Evolutionary conservation across 1,139 yeast genomes (phyloP).

Genomic region (Casaregolazyma lundiana): DNA sequence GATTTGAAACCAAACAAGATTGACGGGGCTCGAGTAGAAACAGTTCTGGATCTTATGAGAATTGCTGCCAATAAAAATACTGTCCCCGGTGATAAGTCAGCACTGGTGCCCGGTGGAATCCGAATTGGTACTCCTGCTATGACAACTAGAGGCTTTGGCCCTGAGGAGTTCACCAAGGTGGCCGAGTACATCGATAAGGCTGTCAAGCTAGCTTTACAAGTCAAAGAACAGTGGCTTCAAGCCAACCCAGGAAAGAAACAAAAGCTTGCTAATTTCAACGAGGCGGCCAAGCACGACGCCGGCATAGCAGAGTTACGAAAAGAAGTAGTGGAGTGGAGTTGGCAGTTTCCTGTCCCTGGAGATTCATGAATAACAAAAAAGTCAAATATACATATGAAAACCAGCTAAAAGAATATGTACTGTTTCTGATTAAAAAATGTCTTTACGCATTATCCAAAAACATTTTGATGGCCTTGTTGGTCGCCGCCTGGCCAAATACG

Average conservation of each 20-base stretch:
- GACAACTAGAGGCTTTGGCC: constrained; percentile 95
- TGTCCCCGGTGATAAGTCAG: constrained; percentile 97
- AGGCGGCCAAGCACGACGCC: constrained; percentile 62
- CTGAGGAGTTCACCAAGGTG: constrained; percentile 77
- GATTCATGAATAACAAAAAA: constrained; percentile 12
- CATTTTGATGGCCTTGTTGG: constrained; percentile 42
- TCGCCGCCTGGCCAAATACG: constrained; percentile 44
- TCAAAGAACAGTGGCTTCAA: constrained; percentile 50
- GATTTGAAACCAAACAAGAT: constrained; percentile 84
- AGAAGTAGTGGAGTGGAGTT: constrained; percentile 89
- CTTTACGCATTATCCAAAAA: constrained; percentile 11
- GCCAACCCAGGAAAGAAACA: constrained; percentile 80
- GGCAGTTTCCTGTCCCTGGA: constrained; percentile 83
- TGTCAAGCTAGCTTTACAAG: constrained; percentile 68
- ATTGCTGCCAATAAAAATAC: constrained; percentile 97
- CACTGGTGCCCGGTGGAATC: constrained; percentile 96
- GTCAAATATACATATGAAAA: background rate
- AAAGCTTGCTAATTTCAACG: constrained; percentile 91
- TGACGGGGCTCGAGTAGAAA: constrained; percentile 97
- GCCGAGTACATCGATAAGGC: constrained; percentile 82
- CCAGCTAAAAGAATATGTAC: background rate
- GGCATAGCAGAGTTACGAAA: constrained; percentile 64
- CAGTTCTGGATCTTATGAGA: constrained; percentile 89
- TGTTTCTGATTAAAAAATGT: too few species aligned
- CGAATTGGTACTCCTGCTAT: constrained; percentile 99